Conservation (phyloP, 2,329 filamentous ascomycete species). For the Tolypocladium cylindrosporum region DNA sequence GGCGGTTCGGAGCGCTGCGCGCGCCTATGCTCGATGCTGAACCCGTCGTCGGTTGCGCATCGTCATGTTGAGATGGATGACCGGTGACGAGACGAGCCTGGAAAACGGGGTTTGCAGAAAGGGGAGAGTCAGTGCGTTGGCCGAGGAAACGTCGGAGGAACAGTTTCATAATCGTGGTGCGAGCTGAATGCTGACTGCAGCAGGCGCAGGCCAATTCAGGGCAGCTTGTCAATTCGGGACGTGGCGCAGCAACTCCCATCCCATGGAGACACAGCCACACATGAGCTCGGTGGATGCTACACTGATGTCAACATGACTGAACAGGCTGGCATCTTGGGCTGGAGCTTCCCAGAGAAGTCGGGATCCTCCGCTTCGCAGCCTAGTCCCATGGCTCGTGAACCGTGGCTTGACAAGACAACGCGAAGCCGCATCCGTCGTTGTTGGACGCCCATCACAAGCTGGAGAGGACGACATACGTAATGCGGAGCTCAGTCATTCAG, state of each 20-base stretch:
- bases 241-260: neutral
- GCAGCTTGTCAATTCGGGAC: neutral
- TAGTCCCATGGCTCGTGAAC: neutral
- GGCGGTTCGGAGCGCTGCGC: neutral
- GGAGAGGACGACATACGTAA: neutral
- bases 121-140: neutral
- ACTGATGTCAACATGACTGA: neutral
- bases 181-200: neutral
- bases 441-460: neutral
- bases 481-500: neutral
- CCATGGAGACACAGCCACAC: neutral
- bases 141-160: neutral
- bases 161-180: neutral
- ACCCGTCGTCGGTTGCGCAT: slow-evolving; percentile 1
- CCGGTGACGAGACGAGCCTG: neutral
- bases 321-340: neutral
- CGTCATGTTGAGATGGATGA: slow-evolving; percentile 5
- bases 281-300: too few species aligned
- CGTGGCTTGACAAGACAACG: neutral
- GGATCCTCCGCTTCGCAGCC: neutral
- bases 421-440: neutral
- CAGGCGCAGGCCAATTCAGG: neutral
- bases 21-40: slow-evolving; percentile 2
- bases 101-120: neutral
- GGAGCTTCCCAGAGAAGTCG: too few species aligned